Evolutionary conservation across 345 rosid species (phyloP), one percentile per base, ranked within the genome.

Genomic region (Cochlearia excelsa): DNA sequence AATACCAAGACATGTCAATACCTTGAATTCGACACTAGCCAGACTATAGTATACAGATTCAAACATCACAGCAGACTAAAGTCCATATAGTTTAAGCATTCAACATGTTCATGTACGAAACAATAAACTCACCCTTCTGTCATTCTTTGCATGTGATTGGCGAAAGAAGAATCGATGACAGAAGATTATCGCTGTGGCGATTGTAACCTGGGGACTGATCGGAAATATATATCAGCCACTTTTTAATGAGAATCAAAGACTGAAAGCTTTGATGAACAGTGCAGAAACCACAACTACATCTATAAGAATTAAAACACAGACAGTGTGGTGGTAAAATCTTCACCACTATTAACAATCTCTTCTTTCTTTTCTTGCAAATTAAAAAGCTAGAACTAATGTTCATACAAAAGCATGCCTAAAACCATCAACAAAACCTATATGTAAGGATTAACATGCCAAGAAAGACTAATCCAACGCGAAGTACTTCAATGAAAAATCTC

Each of bases 201-300:
- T 93, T 30, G 99, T 93, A 65, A 93, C 82, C 82, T 93, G 99
- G 46, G 99, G 99, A 63, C 99, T 93, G 83, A 16, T 80, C 85
- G 49, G 30, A 44, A 54, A 66, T 42, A 7, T 35, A 72, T 66
- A 59, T 71, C 6, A 72, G 72, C 4, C 6, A 1, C 31, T 50
- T 47, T 48, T 51, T 97, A 90, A 16, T 16, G 23, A 16, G 23
- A 16, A 16, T 16, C 23, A 16, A 33, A 33, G 5, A 33, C 35
- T 52, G 23, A 52, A 59, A 65, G 50, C 65, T 37, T 30, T 43
- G 41, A 42, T 43, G 41, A 42, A 64, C 60, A 63, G 9, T 30
- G 46, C 65, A 57, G 43, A 51, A 57, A 63, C 49, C 54, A 49
- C 31, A 51, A 41, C 40, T 54, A 55, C 23, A 16, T 2, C 35